Base-by-base conservation (phyloP, 2,329 filamentous ascomycete species). In the Hirsutella rhossiliensis region DNA sequence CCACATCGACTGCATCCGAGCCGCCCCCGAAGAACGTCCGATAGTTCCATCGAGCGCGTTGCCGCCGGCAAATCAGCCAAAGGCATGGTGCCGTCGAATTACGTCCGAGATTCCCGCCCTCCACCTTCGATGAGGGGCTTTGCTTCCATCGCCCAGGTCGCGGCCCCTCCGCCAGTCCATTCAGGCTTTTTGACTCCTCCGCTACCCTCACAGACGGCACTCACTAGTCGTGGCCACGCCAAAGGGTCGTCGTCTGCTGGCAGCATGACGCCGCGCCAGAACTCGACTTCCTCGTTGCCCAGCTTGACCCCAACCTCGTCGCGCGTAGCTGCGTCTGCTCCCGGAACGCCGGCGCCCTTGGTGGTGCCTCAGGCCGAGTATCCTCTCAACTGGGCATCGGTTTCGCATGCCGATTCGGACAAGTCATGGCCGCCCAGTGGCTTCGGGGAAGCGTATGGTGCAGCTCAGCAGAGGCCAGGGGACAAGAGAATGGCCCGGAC, bases 41-140 rank as follows among this genome's bases (percentile, higher is more conserved):
- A 63, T 36, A 50, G 50, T 3, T 62, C 60, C 4, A 40, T 48
- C 15, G 54, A 57, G 8, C 50, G 50, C 13, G 42, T 49, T 8
- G 42, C 50, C 17, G 36, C 51, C 20, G 47, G 51, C 3, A 50
- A 46, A 27, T 44, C 48, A 17, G 32, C 44, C 30, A 52, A 49
- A 38, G 27, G 40, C n/a, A 37, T 45, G n/a, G 47, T 41, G 11
- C 44, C 47, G 28, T 44, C 48, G 5, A 38, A 38, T 20, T 17
- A 50, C 12, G 19, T 42, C 19, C 53, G 55, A 39, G 52, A 57
- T 38, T 43, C 52, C 20, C 52, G 56, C 18, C 57, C 61, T 3
- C 59, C 59, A 2, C 52, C 56, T 2, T 59, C 59, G 2, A 59
- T 52, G 48, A 54, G 59, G 36, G 56, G 55, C 3, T 62, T 59